phyloP scores from a whole-genome alignment of 768 basidiomycete genomes.

The Trametes cubensis region DNA sequence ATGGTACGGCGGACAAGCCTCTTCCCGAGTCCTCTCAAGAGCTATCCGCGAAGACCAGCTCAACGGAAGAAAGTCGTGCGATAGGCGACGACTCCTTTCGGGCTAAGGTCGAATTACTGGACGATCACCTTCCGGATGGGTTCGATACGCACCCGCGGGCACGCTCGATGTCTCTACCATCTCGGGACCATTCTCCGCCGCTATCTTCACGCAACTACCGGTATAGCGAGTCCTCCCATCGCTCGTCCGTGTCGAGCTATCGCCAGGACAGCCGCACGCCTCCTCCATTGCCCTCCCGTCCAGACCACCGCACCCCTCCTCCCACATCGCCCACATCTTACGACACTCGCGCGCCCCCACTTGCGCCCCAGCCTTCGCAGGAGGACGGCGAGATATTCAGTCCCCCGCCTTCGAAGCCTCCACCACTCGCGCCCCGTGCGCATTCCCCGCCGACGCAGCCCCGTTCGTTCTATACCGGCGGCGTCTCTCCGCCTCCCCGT shows the following conservation, averaged over 20 bases:
- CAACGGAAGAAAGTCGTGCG: neutral
- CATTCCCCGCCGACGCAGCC: constrained; percentile 52
- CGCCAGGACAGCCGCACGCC: constrained; percentile 4
- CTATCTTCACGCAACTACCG: neutral
- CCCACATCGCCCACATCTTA: constrained; percentile 4
- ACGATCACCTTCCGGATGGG: constrained; percentile 8
- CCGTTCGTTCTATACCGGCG: constrained; percentile 43
- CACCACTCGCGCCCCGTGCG: constrained; percentile 40
- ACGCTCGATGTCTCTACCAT: neutral
- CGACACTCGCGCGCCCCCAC: neutral
- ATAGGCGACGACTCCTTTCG: constrained; percentile 9
- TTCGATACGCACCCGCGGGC: neutral
- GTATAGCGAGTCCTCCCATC: neutral
- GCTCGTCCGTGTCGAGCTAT: neutral
- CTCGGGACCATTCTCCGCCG: neutral
- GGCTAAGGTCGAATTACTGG: constrained; percentile 25
- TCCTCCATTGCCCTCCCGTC: neutral
- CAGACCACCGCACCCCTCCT: neutral
- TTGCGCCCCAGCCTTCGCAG: constrained; percentile 38
- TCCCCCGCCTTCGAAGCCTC: constrained; percentile 38
- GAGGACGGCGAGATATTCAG: constrained; percentile 58
- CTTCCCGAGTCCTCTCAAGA: too few relatives aligned
- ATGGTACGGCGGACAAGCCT: too few relatives aligned
- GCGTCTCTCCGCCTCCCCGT: constrained; percentile 31
- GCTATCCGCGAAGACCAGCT: neutral